These are phyloP conservation scores for Tetragonia tetragonoides DNA, from an alignment of 148 eudicot genomes.

Conservation along the genomic window DNA sequence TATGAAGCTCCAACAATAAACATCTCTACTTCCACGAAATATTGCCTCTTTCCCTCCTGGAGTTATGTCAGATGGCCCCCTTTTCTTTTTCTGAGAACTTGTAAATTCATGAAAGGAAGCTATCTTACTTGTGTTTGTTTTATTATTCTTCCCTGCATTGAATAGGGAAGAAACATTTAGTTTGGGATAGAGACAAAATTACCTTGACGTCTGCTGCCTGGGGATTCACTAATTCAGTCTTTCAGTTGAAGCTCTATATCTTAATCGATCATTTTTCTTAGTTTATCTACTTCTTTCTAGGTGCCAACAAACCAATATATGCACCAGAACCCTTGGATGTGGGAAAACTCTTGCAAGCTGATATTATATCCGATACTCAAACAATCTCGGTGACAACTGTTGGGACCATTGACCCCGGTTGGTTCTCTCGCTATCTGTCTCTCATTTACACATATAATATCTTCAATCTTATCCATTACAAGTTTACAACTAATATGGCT, in stretches of 20 bases:
- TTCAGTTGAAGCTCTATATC: slow-evolving; percentile 8
- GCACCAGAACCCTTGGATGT: slow-evolving; percentile 97
- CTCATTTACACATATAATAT: neutral
- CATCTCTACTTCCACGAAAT: too few species aligned
- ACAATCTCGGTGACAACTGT: slow-evolving; percentile 64
- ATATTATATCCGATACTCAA: slow-evolving; percentile 57
- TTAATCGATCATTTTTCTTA: slow-evolving; percentile 1
- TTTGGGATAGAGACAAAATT: neutral
- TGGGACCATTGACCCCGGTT: slow-evolving; percentile 69
- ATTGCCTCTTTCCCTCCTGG: too few species aligned
- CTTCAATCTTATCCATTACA: neutral
- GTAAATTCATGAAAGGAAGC: too few species aligned
- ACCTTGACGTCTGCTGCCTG: neutral
- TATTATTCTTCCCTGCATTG: too few species aligned
- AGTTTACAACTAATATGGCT: slow-evolving; percentile 12
- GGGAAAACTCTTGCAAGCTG: slow-evolving; percentile 78
- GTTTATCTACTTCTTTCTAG: slow-evolving; percentile 32
- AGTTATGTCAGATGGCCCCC: too few species aligned
- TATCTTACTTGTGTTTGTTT: neutral
- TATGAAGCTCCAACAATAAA: too few species aligned
- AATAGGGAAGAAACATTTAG: neutral
- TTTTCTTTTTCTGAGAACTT: too few species aligned
- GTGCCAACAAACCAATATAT: slow-evolving; percentile 82
- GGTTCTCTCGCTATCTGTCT: slow-evolving; percentile 13
- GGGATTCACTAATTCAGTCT: neutral